Evolutionary conservation across 495 filamentous ascomycete genomes (phyloP), one percentile per base, ranked within the genome.

Genomic region (Aspergillus wentii): DNA sequence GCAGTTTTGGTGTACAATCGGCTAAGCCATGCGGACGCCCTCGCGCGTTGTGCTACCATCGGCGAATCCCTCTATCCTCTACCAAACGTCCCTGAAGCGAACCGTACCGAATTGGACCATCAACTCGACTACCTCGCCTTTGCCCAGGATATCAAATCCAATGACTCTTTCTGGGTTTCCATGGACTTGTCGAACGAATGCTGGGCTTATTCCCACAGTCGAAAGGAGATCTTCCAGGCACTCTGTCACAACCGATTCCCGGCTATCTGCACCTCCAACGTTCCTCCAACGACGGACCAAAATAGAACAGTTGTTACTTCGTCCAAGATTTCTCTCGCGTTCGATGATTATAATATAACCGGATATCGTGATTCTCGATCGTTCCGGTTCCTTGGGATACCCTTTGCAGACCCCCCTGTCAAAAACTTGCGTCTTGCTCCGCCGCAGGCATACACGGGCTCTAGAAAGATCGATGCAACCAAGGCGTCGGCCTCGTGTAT

Each of bases 301-400:
- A 39, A 58, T 23, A 27, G 48, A 7, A 32, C 27, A 2, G 43
- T 34, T 9, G 48, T 46, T 8, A 38, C 45, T 8, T 46, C 43
- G 13, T 56, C 57, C 15, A 58, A 54, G n/a, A 56, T 74, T 29
- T 54, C 46, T 1, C 62, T 66, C 34, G 42, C 56, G 8, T 46
- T 39, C 7, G 19, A 50, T 2, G 38, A 28, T 8, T 57, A 55
- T 34, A 49, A 22, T n/a, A 1, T 61, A 30, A 54, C 52, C 1
- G 73, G 73, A 4, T 72, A 62, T 41, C 61, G 71, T n/a, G 69
- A 77, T 51, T 57, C 68, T 21, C 69, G 68, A 30, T 73, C 69
- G 8, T 76, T 74, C 51, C 67, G 70, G 3, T 78, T 78, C 43
- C 50, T 69, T 3, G 72, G 72, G 2, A 60, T 76, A 8, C 67